A percentile compares a stretch with the other conserved stretches of the same genome.
These are phyloP conservation scores for Acanthamoeba quina DNA, from an alignment of 208 protist species.

Conservation along the genomic window DNA sequence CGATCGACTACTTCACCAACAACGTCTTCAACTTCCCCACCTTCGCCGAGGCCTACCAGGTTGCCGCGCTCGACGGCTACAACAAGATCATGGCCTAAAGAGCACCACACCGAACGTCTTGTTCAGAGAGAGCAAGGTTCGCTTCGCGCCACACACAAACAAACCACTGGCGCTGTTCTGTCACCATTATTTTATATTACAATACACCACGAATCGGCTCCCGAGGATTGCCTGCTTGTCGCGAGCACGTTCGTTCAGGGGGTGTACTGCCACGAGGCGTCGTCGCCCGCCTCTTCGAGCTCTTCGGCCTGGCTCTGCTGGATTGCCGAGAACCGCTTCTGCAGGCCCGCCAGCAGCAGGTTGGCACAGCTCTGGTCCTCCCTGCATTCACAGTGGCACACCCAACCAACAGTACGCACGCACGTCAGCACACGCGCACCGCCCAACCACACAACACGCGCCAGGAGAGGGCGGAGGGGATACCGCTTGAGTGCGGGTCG, in stretches of 20 bases:
- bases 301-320: conserved; percentile 33
- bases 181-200: too few species aligned
- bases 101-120: not conserved
- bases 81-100: conserved; percentile 54
- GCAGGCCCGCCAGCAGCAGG: not conserved
- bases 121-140: not conserved
- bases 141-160: too few species aligned
- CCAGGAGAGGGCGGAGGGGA: not conserved
- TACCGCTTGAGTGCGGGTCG: not conserved
- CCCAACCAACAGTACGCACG: not conserved
- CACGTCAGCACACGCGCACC: too few species aligned
- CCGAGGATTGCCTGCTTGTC: too few species aligned
- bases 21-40: conserved; percentile 80
- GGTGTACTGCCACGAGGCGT: not conserved
- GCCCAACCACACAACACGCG: too few species aligned
- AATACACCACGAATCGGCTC: not conserved
- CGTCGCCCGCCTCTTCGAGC: not conserved
- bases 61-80: conserved; percentile 77
- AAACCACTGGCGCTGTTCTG: too few species aligned
- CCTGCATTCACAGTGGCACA: not conserved
- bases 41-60: conserved; percentile 79
- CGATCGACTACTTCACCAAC: conserved; percentile 76
- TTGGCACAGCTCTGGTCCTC: conserved; percentile 10
- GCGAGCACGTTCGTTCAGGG: not conserved
- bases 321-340: conserved; percentile 13